phyloP scores from a whole-genome alignment of 257 asterid genomes.

The Anisodus tanguticus region DNA sequence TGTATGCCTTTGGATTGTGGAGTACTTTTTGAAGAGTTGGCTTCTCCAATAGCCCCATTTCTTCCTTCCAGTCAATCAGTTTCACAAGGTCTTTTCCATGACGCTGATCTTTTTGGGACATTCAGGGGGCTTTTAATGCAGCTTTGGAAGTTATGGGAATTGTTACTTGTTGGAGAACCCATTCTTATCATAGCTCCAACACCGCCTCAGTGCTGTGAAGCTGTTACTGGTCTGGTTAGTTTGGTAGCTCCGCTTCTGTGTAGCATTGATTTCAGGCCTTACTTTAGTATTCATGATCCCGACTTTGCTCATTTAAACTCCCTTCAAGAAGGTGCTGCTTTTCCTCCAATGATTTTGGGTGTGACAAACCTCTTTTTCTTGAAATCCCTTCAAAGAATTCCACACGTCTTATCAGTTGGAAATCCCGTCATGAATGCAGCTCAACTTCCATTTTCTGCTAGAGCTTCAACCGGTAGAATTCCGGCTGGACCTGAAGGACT shows the following conservation, averaged over 20 bases:
- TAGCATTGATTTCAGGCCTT: constrained; percentile 93
- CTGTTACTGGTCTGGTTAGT: constrained; percentile 92
- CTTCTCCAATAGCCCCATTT: constrained; percentile 88
- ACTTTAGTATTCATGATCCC: constrained; percentile 93
- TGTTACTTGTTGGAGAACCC: constrained; percentile 90
- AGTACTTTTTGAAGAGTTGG: constrained; percentile 75
- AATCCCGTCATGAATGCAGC: constrained; percentile 65
- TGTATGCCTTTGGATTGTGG: constrained; percentile 87
- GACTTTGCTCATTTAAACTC: constrained; percentile 79
- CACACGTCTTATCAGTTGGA: constrained; percentile 96
- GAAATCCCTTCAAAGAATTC: constrained; percentile 82
- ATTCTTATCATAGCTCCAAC: constrained; percentile 90
- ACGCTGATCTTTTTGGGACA: constrained; percentile 90
- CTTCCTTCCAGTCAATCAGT: constrained; percentile 84
- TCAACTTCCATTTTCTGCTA: constrained; percentile 59
- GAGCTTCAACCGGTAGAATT: constrained; percentile 48
- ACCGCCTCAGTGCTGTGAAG: constrained; percentile 95
- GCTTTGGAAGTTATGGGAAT: constrained; percentile 97
- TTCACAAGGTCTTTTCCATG: constrained; percentile 96
- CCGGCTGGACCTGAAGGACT: constrained; percentile 58
- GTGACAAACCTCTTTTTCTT: constrained; percentile 95
- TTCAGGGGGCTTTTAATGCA: constrained; percentile 88
- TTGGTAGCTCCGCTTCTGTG: constrained; percentile 89
- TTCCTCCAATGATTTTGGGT: constrained; percentile 90
- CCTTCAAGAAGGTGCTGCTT: constrained; percentile 66